Evolutionary conservation across 768 basidiomycete species (phyloP), one percentile per base, ranked within the genome.

Genomic region (Gloeostereum incarnatum): DNA sequence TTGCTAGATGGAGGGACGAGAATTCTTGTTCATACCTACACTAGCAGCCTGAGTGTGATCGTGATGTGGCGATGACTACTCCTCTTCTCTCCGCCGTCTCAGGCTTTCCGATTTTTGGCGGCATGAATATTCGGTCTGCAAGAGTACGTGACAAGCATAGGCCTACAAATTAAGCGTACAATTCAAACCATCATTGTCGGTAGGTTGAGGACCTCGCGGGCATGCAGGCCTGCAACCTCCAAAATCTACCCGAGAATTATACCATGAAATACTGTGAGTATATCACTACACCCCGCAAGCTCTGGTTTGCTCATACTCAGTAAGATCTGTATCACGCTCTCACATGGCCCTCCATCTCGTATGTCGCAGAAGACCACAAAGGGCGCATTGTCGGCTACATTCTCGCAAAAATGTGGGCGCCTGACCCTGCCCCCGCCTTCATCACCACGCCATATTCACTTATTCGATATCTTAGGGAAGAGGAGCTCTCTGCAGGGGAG

Each of bases 151-250:
- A 25, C n/a, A 29, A 19, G 16, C 22, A 18, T 17, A 17, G 5
- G 18, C 18, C 19, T 2, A 3, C 5, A 17, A 13, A 3, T 18
- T 16, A 24, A 3, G 21, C 18, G 11, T 13, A 6, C 10, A 17
- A 9, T 24, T 14, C 17, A 35, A n/a, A n/a, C n/a, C n/a, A n/a
- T n/a, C n/a, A n/a, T n/a, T n/a, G n/a, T 22, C 11, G 35, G 7
- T 41, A 93, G 89, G 71, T 89, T 49, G 87, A 84, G 33, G 93
- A 96, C 61, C 75, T 96, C 41, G 63, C 76, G 50, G 90, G 88
- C 14, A 97, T 97, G 93, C 93, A 97, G 59, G 86, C 91, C 42
- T 89, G 88, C 60, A 97, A 96, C 60, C 65, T 94, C 42, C 83
- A 92, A 60, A 96, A 96, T 53, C 68, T 97, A 13, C 93, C 93